Evolutionary conservation across 305 asterid species (phyloP).

Genomic region (Fraxinus paxiana): DNA sequence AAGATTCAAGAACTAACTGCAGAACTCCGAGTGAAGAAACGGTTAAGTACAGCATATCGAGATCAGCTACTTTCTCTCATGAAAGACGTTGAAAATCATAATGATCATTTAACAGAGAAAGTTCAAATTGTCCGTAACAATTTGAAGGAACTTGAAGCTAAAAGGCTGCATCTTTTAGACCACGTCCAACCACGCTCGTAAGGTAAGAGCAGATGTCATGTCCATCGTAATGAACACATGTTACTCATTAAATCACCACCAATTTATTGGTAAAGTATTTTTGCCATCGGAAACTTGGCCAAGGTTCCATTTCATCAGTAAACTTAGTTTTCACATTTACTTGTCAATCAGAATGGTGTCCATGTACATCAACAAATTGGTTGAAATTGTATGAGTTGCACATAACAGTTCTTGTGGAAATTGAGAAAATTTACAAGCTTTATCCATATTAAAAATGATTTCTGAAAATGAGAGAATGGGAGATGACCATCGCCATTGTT

Average conservation of each 20-base stretch:
- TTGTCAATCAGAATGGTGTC: constrained; percentile 5
- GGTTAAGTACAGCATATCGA: constrained; percentile 57
- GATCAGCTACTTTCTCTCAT: constrained; percentile 61
- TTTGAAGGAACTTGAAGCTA: constrained; percentile 41
- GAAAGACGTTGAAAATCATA: constrained; percentile 67
- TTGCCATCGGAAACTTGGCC: not conserved
- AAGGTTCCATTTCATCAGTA: constrained; percentile 1
- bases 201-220: constrained; percentile 25
- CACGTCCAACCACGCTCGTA: constrained; percentile 28
- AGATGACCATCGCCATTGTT: not conserved
- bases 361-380: not conserved
- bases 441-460: not conserved
- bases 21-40: constrained; percentile 62
- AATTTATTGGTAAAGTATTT: constrained; percentile 2
- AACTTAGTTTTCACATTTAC: not conserved
- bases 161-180: constrained; percentile 34
- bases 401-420: not conserved
- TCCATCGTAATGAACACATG: constrained; percentile 9
- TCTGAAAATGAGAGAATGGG: not conserved
- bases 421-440: not conserved
- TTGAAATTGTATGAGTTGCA: not conserved
- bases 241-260: not conserved
- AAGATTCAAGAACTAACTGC: constrained; percentile 70
- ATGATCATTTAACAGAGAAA: constrained; percentile 51
- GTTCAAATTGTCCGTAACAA: constrained; percentile 46